Base-by-base conservation (phyloP, 2,329 filamentous ascomycete species). In the Fusarium keratoplasticum region DNA sequence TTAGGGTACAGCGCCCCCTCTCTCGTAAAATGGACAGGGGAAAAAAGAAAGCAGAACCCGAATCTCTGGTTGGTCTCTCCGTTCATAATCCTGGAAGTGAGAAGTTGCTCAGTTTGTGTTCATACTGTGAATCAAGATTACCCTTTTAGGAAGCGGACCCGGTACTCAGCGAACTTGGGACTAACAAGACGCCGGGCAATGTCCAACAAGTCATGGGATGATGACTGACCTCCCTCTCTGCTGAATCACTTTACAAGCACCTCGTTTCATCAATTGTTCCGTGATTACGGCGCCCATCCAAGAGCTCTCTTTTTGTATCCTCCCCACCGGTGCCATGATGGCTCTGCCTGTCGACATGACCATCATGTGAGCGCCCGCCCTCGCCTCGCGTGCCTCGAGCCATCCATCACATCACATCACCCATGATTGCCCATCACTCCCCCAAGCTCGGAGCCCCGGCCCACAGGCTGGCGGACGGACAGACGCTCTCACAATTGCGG, bases 301-400 rank as follows among this genome's bases (percentile, higher is more conserved):
- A 25, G 22, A 44, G 7, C 18, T 29, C 47, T 29, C 47, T 20
- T 22, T 25, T 11, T 31, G 47, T 31, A 52, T 52, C 25, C 22
- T 44, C 61, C 58, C 33, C 44, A 20, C 38, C 36, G 57, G 63
- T 61, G 66, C 64, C 57, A 73, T 75, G 66, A 72, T 73, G 60
- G 70, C 58, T 44, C 68, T 59, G 73, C 40, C 70, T 36, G 42
- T 61, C 31, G 71, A 64, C 69, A 76, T 73, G 66, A 64, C 67
- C 67, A 75, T 77, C 76, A 77, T 77, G 76, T 77, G 76, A 72
- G 72, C 57, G 33, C 54, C 58, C 58, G 57, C 54, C 59, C 62
- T 66, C 66, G 50, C 62, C 67, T 75, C 61, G 57, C 40, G 62
- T 66, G 67, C 64, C 67, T 64, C 67, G 50, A 75, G 69, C 69